These are phyloP conservation scores for Maudiozyma serrabonitensis DNA, from an alignment of 805 yeast species.

Conservation along the genomic window DNA sequence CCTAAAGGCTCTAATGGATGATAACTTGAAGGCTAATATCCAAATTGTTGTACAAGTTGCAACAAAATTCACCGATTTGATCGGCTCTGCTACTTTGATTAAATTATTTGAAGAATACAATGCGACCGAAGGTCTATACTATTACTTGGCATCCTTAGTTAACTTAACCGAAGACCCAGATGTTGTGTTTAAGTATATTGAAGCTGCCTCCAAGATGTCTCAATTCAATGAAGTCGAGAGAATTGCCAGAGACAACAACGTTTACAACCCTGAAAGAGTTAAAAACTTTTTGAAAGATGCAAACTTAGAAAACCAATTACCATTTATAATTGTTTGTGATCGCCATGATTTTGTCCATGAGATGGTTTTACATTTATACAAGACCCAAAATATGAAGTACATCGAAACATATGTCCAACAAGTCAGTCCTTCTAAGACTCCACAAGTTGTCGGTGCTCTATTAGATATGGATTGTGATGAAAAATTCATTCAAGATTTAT, in stretches of 20 bases:
- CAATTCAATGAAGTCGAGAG: constrained; percentile 93
- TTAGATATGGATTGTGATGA: constrained; percentile 98
- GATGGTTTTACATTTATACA: constrained; percentile 84
- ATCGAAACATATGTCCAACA: constrained; percentile 97
- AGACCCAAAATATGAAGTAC: constrained; percentile 90
- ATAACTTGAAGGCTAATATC: constrained; percentile 73
- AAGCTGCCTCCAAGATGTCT: constrained; percentile 82
- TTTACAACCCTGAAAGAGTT: constrained; percentile 93
- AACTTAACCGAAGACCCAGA: constrained; percentile 89
- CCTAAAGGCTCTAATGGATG: constrained; percentile 73
- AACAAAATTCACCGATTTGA: constrained; percentile 86
- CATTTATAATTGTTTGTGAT: constrained; percentile 93
- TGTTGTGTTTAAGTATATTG: constrained; percentile 92
- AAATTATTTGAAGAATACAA: constrained; percentile 89
- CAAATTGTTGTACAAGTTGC: constrained; percentile 95
- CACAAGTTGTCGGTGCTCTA: constrained; percentile 93
- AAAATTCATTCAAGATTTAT: constrained; percentile 64
- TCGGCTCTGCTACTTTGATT: constrained; percentile 78
- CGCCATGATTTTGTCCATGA: constrained; percentile 87
- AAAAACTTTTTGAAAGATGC: constrained; percentile 95
- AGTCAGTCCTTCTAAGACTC: constrained; percentile 91
- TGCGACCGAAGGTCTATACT: constrained; percentile 87
- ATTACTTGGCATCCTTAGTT: constrained; percentile 86
- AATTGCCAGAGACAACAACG: constrained; percentile 85
- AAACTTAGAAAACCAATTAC: constrained; percentile 87